Conservation (phyloP, 2,329 filamentous ascomycete species). For the Nigrospora oryzae region DNA sequence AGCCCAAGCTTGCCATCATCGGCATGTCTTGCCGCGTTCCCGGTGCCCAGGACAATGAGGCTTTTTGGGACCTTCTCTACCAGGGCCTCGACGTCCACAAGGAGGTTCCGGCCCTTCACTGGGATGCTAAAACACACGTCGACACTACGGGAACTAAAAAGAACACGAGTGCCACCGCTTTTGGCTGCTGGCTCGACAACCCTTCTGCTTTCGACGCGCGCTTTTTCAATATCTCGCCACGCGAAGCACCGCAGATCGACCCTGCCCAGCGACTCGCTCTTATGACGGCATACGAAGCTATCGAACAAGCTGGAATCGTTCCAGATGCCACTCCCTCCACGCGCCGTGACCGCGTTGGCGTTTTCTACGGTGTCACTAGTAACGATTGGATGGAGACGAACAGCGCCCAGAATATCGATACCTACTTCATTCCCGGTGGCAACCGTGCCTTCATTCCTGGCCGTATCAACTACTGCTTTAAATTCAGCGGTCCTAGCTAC, state of each 20-base stretch:
- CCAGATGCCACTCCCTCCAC: constrained; percentile 10
- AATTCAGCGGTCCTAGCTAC: constrained; percentile 20
- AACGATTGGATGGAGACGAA: constrained; percentile 52
- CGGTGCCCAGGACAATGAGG: constrained; percentile 10
- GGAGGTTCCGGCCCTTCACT: constrained; percentile 9
- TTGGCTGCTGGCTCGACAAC: constrained; percentile 11
- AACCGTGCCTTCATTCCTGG: constrained; percentile 25
- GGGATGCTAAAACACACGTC: constrained; percentile 10
- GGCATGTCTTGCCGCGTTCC: constrained; percentile 13
- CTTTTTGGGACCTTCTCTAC: constrained; percentile 15
- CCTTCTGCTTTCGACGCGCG: constrained; percentile 11
- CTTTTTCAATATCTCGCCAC: constrained; percentile 16
- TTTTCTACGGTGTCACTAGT: constrained; percentile 11
- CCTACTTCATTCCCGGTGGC: constrained; percentile 26
- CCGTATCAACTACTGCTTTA: constrained; percentile 27
- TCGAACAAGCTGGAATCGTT: constrained; percentile 48
- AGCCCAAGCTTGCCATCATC: constrained; percentile 15
- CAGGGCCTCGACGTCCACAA: constrained; percentile 15
- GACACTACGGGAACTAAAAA: constrained; percentile 11
- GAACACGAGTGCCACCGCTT: constrained; percentile 9
- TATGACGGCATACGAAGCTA: constrained; percentile 57
- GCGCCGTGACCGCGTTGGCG: constrained; percentile 8
- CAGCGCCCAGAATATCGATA: constrained; percentile 46
- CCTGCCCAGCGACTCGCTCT: constrained; percentile 57
- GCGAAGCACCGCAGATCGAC: constrained; percentile 35